Base-by-base conservation (phyloP, 129 eudicot species). In the Flaveria robusta region DNA sequence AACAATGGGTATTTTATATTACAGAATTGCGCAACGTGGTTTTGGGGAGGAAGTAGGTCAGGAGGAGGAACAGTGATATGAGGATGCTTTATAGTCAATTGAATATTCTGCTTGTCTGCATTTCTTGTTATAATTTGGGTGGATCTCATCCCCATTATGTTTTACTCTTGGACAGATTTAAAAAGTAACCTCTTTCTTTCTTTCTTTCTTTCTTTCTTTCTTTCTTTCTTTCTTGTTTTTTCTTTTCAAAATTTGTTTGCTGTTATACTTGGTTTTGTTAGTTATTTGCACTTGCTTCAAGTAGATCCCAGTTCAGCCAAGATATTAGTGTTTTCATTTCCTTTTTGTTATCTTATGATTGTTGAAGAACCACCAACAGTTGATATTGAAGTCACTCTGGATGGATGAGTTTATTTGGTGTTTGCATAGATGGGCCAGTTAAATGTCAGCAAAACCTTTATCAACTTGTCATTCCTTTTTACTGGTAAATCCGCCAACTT, bases 1-100 rank as follows among this genome's bases (percentile, higher is more conserved):
- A 62, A 95, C 99, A 46, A 95, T 95, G 96, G 99, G 99, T 43
- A 89, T 95, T 43, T 79, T 95, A 72, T 94, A 94, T 79, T 91
- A 91, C 85, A 91, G 99, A 87, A 76, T 94, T 66, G 91, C 99
- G 12, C 99, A 94, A 80, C 84, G 93, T 24, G 97, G 93, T 63
- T 79, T 91, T 54, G 96, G 84, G 58, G 90, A 85, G 37, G 91
- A 55, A 20, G 62, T 19, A 20, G 14, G 27, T 55, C 62, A 19
- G 19, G 62, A 84, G 26, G 97, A 94, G 82, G 83, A 83, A 27
- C 82, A 84, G 74, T 85, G 83, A 73, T 39, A 62, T 31, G 45
- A 55, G 9, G 14, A 7, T 51, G 22, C 23, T 51, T n/a, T 8
- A 16, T 39, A 19, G 70, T 77, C 34, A n/a, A 46, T 29, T 78